phyloP scores from a whole-genome alignment of 1,284 basidiomycete genomes.

The Clitocybe nebularis region DNA sequence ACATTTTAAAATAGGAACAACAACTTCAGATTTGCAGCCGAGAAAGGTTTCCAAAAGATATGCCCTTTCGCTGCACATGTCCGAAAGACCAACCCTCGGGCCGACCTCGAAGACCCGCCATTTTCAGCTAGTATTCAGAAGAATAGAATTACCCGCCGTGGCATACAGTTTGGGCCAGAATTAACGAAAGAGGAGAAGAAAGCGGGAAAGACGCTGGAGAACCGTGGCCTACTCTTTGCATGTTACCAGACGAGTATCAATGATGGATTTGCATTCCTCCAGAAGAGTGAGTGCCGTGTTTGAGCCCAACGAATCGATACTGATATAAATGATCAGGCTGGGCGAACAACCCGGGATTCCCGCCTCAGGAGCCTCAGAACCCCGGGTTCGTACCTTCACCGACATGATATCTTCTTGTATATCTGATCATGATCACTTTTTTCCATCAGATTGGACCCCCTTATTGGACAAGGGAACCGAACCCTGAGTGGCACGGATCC shows the following conservation, averaged over 20 bases:
- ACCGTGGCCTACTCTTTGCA: constrained; percentile 47
- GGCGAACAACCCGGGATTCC: constrained; percentile 28
- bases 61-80: constrained; percentile 57
- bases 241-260: constrained; percentile 45
- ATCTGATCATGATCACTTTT: not conserved
- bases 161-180: constrained; percentile 46
- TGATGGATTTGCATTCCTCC: constrained; percentile 47
- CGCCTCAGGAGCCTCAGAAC: constrained; percentile 23
- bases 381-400: constrained; percentile 6
- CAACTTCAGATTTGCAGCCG: constrained; percentile 39
- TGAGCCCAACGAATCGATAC: not conserved
- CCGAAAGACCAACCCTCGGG: constrained; percentile 53
- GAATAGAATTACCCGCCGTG: constrained; percentile 39
- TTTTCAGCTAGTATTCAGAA: constrained; percentile 19
- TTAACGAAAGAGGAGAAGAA: constrained; percentile 34
- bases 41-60: constrained; percentile 32
- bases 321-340: constrained; percentile 19
- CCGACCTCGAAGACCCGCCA: constrained; percentile 31
- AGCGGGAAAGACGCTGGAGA: constrained; percentile 32
- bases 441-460: constrained; percentile 33
- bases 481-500: constrained; percentile 39
- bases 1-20: constrained; percentile 31
- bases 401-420: not conserved
- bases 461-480: constrained; percentile 45
- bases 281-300: constrained; percentile 26